A percentile compares a stretch with the other conserved stretches of the same genome.
Evolutionary conservation across 306 rosid genomes (phyloP).

Genomic region (Sicyos edulis): DNA sequence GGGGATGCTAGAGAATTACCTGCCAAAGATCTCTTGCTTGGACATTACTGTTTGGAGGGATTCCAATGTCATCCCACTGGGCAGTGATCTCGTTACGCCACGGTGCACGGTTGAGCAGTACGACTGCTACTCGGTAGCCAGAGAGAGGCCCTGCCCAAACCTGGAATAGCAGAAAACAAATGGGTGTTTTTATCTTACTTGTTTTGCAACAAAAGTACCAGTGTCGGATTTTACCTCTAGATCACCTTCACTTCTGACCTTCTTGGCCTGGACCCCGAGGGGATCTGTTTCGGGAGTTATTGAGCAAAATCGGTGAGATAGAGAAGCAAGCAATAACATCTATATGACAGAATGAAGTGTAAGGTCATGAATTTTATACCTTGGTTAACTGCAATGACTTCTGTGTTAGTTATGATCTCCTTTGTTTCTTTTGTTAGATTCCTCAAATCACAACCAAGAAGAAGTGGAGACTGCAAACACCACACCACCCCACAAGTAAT

Average conservation of each 20-base stretch:
- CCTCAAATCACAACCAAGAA: constrained; percentile 86
- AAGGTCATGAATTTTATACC: constrained; percentile 31
- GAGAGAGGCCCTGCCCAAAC: constrained; percentile 95
- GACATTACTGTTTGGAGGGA: constrained; percentile 50
- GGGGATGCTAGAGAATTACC: constrained; percentile 34
- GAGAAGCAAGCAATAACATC: not conserved
- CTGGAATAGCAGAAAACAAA: constrained; percentile 30
- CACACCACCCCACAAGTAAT: not conserved
- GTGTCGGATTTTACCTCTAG: constrained; percentile 43
- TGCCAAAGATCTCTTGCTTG: constrained; percentile 88
- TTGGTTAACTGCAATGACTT: constrained; percentile 81
- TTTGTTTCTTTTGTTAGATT: constrained; percentile 63
- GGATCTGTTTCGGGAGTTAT: constrained; percentile 39
- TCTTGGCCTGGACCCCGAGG: constrained; percentile 77
- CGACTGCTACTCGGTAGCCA: constrained; percentile 53
- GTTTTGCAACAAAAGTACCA: not conserved
- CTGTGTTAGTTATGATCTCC: constrained; percentile 57
- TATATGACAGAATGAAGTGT: not conserved
- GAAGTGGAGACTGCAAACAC: constrained; percentile 85
- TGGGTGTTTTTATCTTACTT: not conserved
- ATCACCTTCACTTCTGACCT: constrained; percentile 59
- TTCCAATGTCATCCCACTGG: constrained; percentile 81
- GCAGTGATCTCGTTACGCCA: constrained; percentile 35
- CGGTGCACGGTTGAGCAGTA: constrained; percentile 63
- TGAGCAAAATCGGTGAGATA: not conserved